A percentile compares a stretch with the other conserved stretches of the same genome.
These are phyloP conservation scores for Sporisorium sorghi DNA, from an alignment of 1,284 basidiomycete species.

Conservation along the genomic window DNA sequence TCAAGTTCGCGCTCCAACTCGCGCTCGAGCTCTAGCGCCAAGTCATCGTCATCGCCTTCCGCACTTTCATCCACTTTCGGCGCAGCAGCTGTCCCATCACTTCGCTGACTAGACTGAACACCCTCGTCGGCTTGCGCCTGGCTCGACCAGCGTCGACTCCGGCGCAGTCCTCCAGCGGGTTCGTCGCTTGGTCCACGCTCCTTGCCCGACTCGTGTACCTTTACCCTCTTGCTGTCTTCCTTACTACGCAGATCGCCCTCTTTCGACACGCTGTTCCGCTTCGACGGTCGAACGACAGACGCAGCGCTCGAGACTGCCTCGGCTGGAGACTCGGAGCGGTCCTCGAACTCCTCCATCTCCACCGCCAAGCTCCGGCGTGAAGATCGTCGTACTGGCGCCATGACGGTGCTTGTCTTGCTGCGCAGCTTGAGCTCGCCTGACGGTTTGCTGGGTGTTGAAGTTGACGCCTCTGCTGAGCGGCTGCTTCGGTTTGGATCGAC, in stretches of 20 bases:
- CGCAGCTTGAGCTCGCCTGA: slow-evolving; percentile 15
- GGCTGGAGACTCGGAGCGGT: slow-evolving; percentile 2
- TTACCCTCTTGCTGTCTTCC: slow-evolving; percentile 7
- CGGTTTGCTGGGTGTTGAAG: neutral
- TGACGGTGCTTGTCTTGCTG: slow-evolving; percentile 14
- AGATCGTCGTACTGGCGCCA: slow-evolving; percentile 19
- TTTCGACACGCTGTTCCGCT: neutral
- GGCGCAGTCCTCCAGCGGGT: slow-evolving; percentile 14
- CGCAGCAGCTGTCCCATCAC: neutral
- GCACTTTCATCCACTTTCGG: neutral
- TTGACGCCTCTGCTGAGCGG: neutral
- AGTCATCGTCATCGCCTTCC: slow-evolving; percentile 35
- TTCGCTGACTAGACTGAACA: neutral
- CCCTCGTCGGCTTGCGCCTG: slow-evolving; percentile 23
- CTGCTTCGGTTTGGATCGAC: neutral
- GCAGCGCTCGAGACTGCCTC: neutral
- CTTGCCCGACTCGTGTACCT: neutral
- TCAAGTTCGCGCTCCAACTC: slow-evolving; percentile 45
- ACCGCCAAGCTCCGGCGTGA: slow-evolving; percentile 29
- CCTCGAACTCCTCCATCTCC: slow-evolving; percentile 45
- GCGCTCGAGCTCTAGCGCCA: slow-evolving; percentile 43
- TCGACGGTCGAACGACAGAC: neutral
- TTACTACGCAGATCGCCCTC: neutral
- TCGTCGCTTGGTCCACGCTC: slow-evolving; percentile 4
- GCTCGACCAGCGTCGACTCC: slow-evolving; percentile 34